These are phyloP conservation scores for Aspergillus arachidicola DNA, from an alignment of 2,329 filamentous ascomycete genomes.

Conservation along the genomic window DNA sequence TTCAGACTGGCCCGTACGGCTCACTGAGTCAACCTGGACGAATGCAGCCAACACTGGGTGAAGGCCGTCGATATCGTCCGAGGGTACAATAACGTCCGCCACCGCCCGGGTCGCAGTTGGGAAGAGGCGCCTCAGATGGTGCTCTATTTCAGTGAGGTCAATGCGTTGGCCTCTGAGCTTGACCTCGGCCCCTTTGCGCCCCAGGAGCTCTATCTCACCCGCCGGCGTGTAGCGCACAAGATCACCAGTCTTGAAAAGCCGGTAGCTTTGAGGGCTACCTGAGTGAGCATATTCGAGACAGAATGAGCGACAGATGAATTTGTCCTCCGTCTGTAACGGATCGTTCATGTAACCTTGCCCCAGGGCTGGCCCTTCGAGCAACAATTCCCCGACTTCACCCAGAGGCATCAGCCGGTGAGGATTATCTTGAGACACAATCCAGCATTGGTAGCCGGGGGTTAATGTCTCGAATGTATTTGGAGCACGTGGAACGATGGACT, in stretches of 20 bases:
- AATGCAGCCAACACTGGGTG: not conserved
- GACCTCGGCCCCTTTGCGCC: not conserved
- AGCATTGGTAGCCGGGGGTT: not conserved
- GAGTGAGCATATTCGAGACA: not conserved
- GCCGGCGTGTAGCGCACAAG: not conserved
- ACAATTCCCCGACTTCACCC: conserved; percentile 6
- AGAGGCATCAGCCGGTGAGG: not conserved
- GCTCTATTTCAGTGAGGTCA: not conserved
- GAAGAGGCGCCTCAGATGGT: not conserved
- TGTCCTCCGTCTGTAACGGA: not conserved
- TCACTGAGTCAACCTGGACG: not conserved
- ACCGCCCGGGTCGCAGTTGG: conserved; percentile 3
- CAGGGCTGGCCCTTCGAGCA: conserved; percentile 11
- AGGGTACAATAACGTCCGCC: not conserved
- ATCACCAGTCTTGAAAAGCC: not conserved
- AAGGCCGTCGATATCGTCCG: not conserved
- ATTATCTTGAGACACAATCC: not conserved
- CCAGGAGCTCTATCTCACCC: not conserved
- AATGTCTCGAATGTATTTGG: not conserved
- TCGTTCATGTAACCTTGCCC: conserved; percentile 12
- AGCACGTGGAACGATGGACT: not conserved
- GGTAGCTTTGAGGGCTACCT: not conserved
- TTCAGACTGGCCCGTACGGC: not conserved
- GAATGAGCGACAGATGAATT: not conserved
- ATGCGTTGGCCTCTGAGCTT: not conserved